These are phyloP conservation scores for Zoysia matrella DNA, from an alignment of 202 grass and related monocot genomes.

Conservation along the genomic window DNA sequence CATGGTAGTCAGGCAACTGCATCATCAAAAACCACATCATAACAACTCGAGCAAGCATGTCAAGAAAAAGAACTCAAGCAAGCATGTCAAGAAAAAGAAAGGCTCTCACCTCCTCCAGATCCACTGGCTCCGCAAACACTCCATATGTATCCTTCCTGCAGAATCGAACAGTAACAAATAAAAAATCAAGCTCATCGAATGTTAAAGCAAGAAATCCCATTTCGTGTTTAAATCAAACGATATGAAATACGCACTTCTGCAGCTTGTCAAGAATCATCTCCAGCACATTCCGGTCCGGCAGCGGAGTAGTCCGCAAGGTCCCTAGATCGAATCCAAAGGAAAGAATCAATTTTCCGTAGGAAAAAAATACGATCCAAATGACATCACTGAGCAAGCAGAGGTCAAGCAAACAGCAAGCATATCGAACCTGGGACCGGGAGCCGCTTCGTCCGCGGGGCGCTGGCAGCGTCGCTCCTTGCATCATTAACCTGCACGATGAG, in stretches of 20 bases:
- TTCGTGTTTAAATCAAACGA: slow-evolving; percentile 16
- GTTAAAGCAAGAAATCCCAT: slow-evolving; percentile 37
- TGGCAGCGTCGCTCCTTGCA: too few species aligned
- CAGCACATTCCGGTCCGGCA: slow-evolving; percentile 75
- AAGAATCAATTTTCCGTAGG: neutral
- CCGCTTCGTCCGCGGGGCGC: neutral
- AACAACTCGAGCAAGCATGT: too few species aligned
- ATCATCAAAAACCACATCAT: too few species aligned
- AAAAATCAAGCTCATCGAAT: slow-evolving; percentile 9
- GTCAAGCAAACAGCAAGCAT: slow-evolving; percentile 25
- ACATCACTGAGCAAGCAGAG: slow-evolving; percentile 19
- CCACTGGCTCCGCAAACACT: too few species aligned
- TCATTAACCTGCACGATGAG: too few species aligned
- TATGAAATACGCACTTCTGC: neutral
- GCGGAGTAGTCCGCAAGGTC: slow-evolving; percentile 61
- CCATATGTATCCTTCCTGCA: too few species aligned
- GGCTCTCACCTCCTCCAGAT: too few species aligned
- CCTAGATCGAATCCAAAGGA: slow-evolving; percentile 49
- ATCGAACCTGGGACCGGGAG: slow-evolving; percentile 68
- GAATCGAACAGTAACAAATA: too few species aligned
- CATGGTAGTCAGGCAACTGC: too few species aligned
- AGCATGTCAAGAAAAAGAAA: too few species aligned
- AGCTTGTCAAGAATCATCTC: slow-evolving; percentile 66
- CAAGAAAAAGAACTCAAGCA: too few species aligned
- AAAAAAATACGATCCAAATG: slow-evolving; percentile 6